These are phyloP conservation scores for Erythrobasidium hasegawianum DNA, from an alignment of 1,284 basidiomycete genomes.

Conservation along the genomic window DNA sequence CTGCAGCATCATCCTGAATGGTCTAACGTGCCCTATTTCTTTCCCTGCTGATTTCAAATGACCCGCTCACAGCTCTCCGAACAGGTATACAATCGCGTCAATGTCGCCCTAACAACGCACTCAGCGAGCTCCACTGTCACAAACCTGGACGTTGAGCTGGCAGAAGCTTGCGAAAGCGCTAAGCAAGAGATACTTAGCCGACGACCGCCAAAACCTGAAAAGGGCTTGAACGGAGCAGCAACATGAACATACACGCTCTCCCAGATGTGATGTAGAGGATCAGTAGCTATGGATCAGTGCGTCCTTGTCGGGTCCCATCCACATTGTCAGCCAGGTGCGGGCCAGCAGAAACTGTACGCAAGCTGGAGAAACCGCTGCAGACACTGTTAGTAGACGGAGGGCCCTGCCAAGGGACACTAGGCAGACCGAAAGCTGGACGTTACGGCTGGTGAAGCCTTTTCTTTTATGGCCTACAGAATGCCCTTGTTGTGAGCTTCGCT, in stretches of 20 bases:
- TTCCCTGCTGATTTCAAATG: background rate
- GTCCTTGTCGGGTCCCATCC: background rate
- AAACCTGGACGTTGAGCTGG: constrained; percentile 20
- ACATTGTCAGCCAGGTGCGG: background rate
- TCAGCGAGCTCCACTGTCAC: constrained; percentile 26
- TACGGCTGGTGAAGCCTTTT: too few species aligned
- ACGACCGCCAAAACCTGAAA: constrained; percentile 19
- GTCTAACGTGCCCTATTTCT: constrained; percentile 21
- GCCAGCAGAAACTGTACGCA: background rate
- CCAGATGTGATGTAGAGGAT: too few species aligned
- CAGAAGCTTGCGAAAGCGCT: constrained; percentile 26
- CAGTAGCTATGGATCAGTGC: background rate
- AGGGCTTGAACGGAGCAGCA: background rate
- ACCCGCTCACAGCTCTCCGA: background rate
- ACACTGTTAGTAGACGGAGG: too few species aligned
- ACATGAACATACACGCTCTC: background rate
- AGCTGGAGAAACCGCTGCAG: too few species aligned
- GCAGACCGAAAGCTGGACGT: background rate
- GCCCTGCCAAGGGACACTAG: too few species aligned
- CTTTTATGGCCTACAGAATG: too few species aligned
- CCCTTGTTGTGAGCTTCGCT: too few species aligned
- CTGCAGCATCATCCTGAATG: constrained; percentile 32
- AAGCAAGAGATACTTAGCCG: constrained; percentile 6
- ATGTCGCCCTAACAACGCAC: constrained; percentile 25
- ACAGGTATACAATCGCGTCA: constrained; percentile 32